Percentiles rank a stretch among this genome's conserved stretches.
phyloP scores from a whole-genome alignment of 495 filamentous ascomycete species.

The Gamarada debralockiae region DNA sequence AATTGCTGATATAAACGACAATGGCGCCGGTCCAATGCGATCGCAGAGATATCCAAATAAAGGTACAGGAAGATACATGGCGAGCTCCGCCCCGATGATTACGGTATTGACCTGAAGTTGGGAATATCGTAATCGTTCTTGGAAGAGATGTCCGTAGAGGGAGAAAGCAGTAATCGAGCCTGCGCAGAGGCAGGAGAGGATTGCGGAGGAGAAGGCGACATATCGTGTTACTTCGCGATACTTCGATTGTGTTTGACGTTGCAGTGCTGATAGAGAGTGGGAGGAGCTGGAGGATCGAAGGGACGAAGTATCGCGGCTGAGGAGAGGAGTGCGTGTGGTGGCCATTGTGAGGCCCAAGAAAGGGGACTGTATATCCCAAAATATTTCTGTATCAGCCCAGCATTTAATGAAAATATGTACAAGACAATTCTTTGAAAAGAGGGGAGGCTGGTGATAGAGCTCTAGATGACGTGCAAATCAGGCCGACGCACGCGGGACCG shows the following conservation, averaged over 20 bases:
- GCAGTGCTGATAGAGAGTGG: conserved; percentile 1
- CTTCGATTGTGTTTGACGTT: conserved; percentile 5
- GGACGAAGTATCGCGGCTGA: conserved; percentile 8
- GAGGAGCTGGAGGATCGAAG: conserved; percentile 9
- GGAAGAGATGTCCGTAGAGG: conserved; percentile 85
- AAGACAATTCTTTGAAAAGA: too few species aligned
- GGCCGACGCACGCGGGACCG: too few species aligned
- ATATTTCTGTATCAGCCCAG: not conserved
- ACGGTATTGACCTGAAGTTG: conserved; percentile 90
- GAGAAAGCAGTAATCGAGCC: conserved; percentile 86
- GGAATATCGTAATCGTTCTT: conserved; percentile 75
- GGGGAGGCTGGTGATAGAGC: too few species aligned
- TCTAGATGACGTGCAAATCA: too few species aligned
- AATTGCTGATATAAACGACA: conserved; percentile 65
- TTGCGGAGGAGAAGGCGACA: conserved; percentile 21
- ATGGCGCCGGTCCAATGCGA: conserved; percentile 70
- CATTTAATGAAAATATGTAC: not conserved
- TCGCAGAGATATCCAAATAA: conserved; percentile 90
- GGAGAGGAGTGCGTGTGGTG: conserved; percentile 21
- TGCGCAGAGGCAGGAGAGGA: conserved; percentile 58
- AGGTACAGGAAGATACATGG: conserved; percentile 86
- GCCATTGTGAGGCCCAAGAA: conserved; percentile 11
- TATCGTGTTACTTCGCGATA: conserved; percentile 20
- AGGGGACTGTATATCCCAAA: not conserved
- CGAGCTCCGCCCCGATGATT: conserved; percentile 75